Evolutionary conservation across 2,329 filamentous ascomycete species (phyloP).

Genomic region (Arachnomyces sp.): DNA sequence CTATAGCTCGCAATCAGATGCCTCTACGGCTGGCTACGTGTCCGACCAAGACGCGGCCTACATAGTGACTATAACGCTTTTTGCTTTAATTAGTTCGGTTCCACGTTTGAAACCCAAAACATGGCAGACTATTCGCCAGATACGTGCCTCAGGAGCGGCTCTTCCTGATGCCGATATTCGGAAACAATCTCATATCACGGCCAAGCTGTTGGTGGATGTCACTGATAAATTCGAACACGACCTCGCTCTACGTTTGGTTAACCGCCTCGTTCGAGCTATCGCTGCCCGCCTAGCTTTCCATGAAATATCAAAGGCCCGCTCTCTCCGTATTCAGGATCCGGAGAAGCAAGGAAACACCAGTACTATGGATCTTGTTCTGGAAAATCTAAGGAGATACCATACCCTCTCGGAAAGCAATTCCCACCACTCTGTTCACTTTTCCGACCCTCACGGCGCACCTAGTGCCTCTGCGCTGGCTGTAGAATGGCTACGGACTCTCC

Average conservation of each 20-base stretch:
- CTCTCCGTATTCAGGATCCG: slow-evolving; percentile 20
- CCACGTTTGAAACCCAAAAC: slow-evolving; percentile 29
- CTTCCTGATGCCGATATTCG: slow-evolving; percentile 31
- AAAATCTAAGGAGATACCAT: slow-evolving; percentile 13
- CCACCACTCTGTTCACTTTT: background rate
- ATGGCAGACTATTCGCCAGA: slow-evolving; percentile 36
- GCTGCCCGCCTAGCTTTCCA: slow-evolving; percentile 43
- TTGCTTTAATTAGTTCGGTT: slow-evolving; percentile 31
- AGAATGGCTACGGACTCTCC: slow-evolving; percentile 52
- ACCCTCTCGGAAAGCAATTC: background rate
- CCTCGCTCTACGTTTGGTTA: slow-evolving; percentile 43
- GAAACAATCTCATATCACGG: slow-evolving; percentile 23
- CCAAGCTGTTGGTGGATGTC: slow-evolving; percentile 24
- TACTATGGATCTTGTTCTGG: slow-evolving; percentile 30
- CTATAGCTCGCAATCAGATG: background rate
- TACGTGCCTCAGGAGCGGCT: slow-evolving; percentile 33
- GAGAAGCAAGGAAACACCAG: slow-evolving; percentile 22
- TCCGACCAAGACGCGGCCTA: slow-evolving; percentile 33
- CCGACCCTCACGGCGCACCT: slow-evolving; percentile 9
- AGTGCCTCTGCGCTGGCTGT: slow-evolving; percentile 29
- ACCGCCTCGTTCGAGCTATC: slow-evolving; percentile 42
- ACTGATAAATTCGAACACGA: slow-evolving; percentile 45
- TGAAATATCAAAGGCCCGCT: slow-evolving; percentile 38
- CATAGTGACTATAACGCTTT: slow-evolving; percentile 30
- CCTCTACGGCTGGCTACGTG: slow-evolving; percentile 22